These are phyloP conservation scores for Nakaseomyces glabratus DNA, from an alignment of 1,139 yeast species.

Conservation along the genomic window DNA sequence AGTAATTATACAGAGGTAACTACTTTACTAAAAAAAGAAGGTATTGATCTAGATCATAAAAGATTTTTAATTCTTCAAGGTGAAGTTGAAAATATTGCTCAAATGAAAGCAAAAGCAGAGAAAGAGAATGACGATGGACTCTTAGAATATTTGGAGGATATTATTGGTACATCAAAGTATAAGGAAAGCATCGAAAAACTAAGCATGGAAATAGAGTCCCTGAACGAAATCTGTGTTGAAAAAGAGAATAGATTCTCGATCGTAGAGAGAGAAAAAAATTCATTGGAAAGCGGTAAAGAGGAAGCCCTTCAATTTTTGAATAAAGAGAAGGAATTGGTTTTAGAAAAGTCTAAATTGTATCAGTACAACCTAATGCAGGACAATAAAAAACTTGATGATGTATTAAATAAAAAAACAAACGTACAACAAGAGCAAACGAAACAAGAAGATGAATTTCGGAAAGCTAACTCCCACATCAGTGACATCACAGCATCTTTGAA, in stretches of 20 bases:
- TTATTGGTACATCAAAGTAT: conserved; percentile 86
- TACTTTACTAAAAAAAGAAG: conserved; percentile 61
- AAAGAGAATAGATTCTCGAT: conserved; percentile 72
- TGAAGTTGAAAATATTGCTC: conserved; percentile 96
- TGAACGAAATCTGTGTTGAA: conserved; percentile 73
- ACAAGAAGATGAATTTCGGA: conserved; percentile 37
- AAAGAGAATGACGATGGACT: conserved; percentile 88
- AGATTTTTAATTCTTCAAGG: conserved; percentile 93
- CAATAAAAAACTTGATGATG: conserved; percentile 36
- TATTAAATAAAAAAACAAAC: conserved; percentile 32
- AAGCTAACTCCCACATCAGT: conserved; percentile 32
- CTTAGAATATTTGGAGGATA: conserved; percentile 89
- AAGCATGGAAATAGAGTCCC: conserved; percentile 48
- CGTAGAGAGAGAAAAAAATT: conserved; percentile 67
- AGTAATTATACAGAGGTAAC: conserved; percentile 81
- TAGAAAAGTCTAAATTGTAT: conserved; percentile 46
- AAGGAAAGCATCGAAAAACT: conserved; percentile 67
- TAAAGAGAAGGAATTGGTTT: conserved; percentile 53
- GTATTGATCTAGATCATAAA: conserved; percentile 91
- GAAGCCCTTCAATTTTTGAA: conserved; percentile 60
- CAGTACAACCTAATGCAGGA: conserved; percentile 46
- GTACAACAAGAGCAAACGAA: conserved; percentile 38
- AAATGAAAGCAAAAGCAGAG: conserved; percentile 97
- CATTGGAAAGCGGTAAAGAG: conserved; percentile 59
- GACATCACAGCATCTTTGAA: conserved; percentile 18